Evolutionary conservation across 371 early-diverging fungal species (phyloP), one percentile per base, ranked within the genome.

Genomic region (Cladochytrium tenue): DNA sequence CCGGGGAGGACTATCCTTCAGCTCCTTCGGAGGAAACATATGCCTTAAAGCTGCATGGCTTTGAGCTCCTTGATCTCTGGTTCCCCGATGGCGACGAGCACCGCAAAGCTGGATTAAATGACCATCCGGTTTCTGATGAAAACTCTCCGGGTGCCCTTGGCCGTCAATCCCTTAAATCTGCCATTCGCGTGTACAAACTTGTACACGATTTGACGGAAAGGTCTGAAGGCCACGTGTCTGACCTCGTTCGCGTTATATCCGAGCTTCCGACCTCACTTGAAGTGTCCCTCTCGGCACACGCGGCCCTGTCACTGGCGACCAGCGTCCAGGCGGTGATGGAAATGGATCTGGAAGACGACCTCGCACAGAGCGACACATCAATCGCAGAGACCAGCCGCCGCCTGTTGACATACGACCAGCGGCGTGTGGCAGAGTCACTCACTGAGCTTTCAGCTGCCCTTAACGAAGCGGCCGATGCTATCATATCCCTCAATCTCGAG

Each of bases 311-410:
- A 10, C 27, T 53, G 5, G 53, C 53, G 25, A 53, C 53, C 7
- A 53, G 53, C 26, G 53, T 53, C 53, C 53, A 53, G 26, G 53
- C 53, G 7, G 53, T 53, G n/a, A n/a, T 53, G 53, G 15, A n/a
- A 26, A 53, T 53, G 53, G n/a, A 13, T 5, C 20, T 20, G 5
- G 43, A 43, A 20, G 13, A 20, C 53, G 53, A 53, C 53, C 53
- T 5, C 7, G n/a, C 53, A 10, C 5, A 13, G 53, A 26, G 7
- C 20, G 13, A 53, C 25, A 15, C 53, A n/a, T 7, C 15, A 26
- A 53, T 26, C 25, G 15, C 53, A 10, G 25, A 53, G 5, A 20
- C n/a, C n/a, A 5, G 5, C 13, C 53, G 26, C 15, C 10, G 7
- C 5, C 53, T 20, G n/a, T 26, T 26, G 7, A 7, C 53, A 13